Base-by-base conservation (phyloP, 352 stramenopile species). In the Phytophthora fragariae region DNA sequence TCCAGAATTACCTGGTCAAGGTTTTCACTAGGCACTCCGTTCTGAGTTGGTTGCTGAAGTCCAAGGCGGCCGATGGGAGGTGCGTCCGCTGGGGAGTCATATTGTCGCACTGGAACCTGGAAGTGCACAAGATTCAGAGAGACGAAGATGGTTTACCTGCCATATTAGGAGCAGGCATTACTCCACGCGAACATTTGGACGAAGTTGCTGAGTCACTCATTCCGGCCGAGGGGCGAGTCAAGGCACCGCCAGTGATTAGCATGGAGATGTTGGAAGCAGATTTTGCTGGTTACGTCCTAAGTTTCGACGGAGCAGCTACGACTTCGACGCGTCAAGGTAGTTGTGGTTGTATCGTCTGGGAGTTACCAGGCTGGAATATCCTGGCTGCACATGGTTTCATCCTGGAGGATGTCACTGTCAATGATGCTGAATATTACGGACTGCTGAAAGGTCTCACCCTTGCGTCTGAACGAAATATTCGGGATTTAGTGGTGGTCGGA, bases 121-220 rank as follows among this genome's bases (percentile, higher is more conserved):
- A 27, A 27, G 24, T 27, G 2, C 24, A 27, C 2, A 27, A 27
- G 24, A 27, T 27, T 27, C 24, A 27, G 41, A 9, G 8, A 17
- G 57, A 63, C 15, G 57, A 63, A 44, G 57, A 63, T 0, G 56
- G 56, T n/a, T n/a, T n/a, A n/a, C n/a, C n/a, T n/a, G n/a, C n/a
- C n/a, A n/a, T n/a, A n/a, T n/a, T n/a, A n/a, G n/a, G n/a, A 10
- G 53, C 24, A 1, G 53, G 53, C 4, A 58, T 58, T 4, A 58
- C 53, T 3, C 53, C 53, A 2, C 53, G 53, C 11, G 55, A 61
- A 50, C 55, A 49, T 11, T 9, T 61, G 31, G 55, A 61, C 21
- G 17, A 61, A 3, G 31, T 27, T 27, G 55, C 35, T 9, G 35
- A 61, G 3, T n/a, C 9, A 1, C n/a, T 61, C 19, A 50, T 50